Evolutionary conservation across 129 eudicot genomes (phyloP).

Genomic region (Pittosporum tobira): DNA sequence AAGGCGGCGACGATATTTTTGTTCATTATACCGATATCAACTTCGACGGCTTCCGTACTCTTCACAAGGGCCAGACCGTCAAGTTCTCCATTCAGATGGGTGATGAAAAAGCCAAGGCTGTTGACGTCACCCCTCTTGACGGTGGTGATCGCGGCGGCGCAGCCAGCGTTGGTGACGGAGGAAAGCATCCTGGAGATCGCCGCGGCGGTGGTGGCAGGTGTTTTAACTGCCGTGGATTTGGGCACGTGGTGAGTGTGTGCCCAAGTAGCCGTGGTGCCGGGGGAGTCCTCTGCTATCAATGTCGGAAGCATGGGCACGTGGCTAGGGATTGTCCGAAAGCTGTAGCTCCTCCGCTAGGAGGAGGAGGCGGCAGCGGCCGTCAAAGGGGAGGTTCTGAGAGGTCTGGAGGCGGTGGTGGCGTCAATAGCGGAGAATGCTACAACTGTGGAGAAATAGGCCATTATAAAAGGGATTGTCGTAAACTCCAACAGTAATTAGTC

Average conservation of each 20-base stretch:
- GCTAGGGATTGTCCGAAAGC: background rate
- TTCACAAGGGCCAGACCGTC: conserved; percentile 49
- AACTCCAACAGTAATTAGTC: conserved; percentile 11
- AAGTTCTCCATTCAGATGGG: conserved; percentile 42
- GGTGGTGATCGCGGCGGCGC: conserved; percentile 30
- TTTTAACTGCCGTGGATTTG: conserved; percentile 39
- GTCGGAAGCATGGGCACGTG: conserved; percentile 30
- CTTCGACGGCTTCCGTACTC: conserved; percentile 53
- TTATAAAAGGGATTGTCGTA: conserved; percentile 27
- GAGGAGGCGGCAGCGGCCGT: conserved; percentile 22
- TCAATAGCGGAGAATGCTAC: conserved; percentile 33
- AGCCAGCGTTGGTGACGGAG: too few relatives aligned
- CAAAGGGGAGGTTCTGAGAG: conserved; percentile 29
- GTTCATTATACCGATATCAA: conserved; percentile 73
- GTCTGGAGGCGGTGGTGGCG: conserved; percentile 18
- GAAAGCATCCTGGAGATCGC: conserved; percentile 24
- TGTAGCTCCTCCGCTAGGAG: background rate
- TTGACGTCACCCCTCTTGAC: conserved; percentile 42
- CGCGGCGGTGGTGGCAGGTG: conserved; percentile 25
- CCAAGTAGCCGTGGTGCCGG: background rate
- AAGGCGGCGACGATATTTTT: conserved; percentile 67
- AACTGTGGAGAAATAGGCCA: conserved; percentile 34
- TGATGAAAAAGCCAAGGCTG: conserved; percentile 35
- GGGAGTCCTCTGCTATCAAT: conserved; percentile 20
- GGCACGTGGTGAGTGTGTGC: conserved; percentile 55